A percentile compares a stretch with the other conserved stretches of the same genome.
Conservation (phyloP, 2,329 filamentous ascomycete genomes). For the Ophiobolus disseminans region DNA sequence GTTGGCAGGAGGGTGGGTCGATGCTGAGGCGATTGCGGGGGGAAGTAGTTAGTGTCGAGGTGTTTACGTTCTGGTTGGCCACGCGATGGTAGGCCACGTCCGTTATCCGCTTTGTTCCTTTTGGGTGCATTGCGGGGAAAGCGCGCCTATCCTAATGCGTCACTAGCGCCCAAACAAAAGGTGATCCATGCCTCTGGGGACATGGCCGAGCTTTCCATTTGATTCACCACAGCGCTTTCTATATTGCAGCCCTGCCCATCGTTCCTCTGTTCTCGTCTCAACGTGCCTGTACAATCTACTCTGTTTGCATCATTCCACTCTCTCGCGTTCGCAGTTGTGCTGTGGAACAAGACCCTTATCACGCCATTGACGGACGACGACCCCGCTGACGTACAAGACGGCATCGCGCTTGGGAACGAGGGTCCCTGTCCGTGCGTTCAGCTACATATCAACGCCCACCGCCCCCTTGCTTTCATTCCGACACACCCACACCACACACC, state of each 20-base stretch:
- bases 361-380: conserved; percentile 36
- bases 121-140: conserved; percentile 45
- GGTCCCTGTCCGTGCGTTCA: conserved; percentile 31
- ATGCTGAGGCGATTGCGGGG: conserved; percentile 22
- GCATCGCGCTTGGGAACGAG: conserved; percentile 7
- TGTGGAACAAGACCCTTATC: conserved; percentile 24
- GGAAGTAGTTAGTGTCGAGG: conserved; percentile 21
- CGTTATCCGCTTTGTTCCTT: conserved; percentile 34
- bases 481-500: conserved; percentile 5
- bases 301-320: conserved; percentile 15
- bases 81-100: conserved; percentile 11
- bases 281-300: conserved; percentile 14
- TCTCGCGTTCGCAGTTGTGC: conserved; percentile 18
- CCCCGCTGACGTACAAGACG: conserved; percentile 32
- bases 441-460: conserved; percentile 26
- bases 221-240: conserved; percentile 20
- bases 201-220: conserved; percentile 14
- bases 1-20: conserved; percentile 28
- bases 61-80: conserved; percentile 18
- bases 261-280: conserved; percentile 11
- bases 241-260: conserved; percentile 36
- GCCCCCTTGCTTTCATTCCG: conserved; percentile 20
- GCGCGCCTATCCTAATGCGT: conserved; percentile 23
- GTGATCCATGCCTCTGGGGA: conserved; percentile 15
- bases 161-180: conserved; percentile 20